Evolutionary conservation across 2,329 filamentous ascomycete species (phyloP), one percentile per base, ranked within the genome.

Genomic region (Tolypocladium ovalisporum): DNA sequence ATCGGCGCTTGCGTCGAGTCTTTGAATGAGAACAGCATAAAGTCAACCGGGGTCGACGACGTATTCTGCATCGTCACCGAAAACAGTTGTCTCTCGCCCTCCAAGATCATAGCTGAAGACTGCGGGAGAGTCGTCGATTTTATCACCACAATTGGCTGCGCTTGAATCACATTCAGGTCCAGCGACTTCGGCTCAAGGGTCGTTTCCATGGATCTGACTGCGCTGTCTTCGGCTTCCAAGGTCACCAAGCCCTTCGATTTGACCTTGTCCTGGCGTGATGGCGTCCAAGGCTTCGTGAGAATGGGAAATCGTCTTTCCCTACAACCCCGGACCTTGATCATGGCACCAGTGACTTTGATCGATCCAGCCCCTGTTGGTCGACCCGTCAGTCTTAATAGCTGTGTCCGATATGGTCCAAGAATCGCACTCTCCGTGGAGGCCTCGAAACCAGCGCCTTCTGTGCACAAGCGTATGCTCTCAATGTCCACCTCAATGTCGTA

Each of bases 401-500:
- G 91, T 9, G 91, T 88, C 61, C 90, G 82, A 63, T 95, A 90
- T 0, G 93, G 88, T 0, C 90, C 89, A 54, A 99, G 80, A 9
- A 88, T 67, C 5, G 87, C 83, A 54, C 80, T 81, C 62, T 87
- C 83, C 17, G 80, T 74, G 8, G 81, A 73, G 0, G 87, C 85
- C 56, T 86, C 82, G 58, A 97, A 89, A 1, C 84, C 79, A 29
- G 85, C 81, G 1, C 90, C 91, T 59, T 89, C 84, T 12, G 85
- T 83, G 60, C 90, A 85, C 8, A 99, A 75, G 32, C 79, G 80
- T 51, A 99, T 80, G 56, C 84, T 87, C 68, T 97, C 91, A 37
- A 99, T 85, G 56, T 96, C 90, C 5, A 99, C 76, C 60, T 97
- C 90, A 62, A 97, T 87, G 59, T 97, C 93, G 64, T 91, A 97